These are phyloP conservation scores for Coemansia sp. DNA, from an alignment of 192 early-diverging fungal species.

Conservation along the genomic window DNA sequence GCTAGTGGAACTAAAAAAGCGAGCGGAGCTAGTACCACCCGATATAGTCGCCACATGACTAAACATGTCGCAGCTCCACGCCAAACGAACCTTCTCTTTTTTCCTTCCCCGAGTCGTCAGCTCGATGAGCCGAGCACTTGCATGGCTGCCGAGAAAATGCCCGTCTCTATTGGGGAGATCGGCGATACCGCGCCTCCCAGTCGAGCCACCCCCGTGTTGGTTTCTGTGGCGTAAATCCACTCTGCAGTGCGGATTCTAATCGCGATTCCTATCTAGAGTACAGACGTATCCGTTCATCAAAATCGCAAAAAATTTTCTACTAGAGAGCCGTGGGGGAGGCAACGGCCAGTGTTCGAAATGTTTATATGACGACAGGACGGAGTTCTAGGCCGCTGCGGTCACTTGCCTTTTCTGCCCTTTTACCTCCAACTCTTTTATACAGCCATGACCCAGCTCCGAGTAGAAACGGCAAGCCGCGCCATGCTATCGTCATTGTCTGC, in stretches of 20 bases:
- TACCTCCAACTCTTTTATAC: background rate
- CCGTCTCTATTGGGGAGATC: too few species aligned
- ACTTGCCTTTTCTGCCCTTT: background rate
- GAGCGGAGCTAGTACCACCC: background rate
- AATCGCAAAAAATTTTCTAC: background rate
- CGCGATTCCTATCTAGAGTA: background rate
- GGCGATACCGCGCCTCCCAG: background rate
- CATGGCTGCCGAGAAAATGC: too few species aligned
- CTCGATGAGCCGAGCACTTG: background rate
- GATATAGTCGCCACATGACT: background rate
- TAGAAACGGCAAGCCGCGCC: background rate
- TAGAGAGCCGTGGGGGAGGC: too few species aligned
- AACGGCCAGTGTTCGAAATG: too few species aligned
- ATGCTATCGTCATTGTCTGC: slow-evolving; percentile 1
- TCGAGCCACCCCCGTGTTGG: slow-evolving; percentile 1
- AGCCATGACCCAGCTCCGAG: background rate
- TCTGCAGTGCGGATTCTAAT: background rate
- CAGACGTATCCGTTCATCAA: background rate
- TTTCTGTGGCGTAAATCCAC: background rate
- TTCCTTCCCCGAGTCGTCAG: background rate
- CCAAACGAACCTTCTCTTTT: too few species aligned
- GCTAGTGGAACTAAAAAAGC: background rate
- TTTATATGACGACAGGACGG: background rate
- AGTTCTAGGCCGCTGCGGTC: background rate
- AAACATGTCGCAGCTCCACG: background rate